Evolutionary conservation across 2,329 filamentous ascomycete species (phyloP).

Genomic region (Ophiostoma montium): DNA sequence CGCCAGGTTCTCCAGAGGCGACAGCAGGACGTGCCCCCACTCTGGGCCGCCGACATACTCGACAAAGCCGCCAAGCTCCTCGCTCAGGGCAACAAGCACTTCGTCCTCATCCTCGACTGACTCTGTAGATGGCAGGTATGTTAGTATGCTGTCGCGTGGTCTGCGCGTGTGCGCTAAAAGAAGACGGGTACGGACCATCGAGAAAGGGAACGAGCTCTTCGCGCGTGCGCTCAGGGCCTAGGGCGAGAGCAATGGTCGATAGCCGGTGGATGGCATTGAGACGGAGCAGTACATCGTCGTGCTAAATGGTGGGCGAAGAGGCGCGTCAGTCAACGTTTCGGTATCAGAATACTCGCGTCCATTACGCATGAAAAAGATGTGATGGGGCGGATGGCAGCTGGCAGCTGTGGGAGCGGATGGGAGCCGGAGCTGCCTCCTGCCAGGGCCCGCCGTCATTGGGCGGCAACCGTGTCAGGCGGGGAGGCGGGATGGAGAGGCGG

Average conservation of each 20-base stretch:
- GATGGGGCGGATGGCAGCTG: not conserved
- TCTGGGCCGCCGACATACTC: slow-evolving; percentile 94
- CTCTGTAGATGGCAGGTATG: slow-evolving; percentile 40
- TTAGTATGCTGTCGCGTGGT: no score
- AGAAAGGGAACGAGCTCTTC: slow-evolving; percentile 98
- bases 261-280: slow-evolving; percentile 97
- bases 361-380: no score
- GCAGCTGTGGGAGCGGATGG: no score
- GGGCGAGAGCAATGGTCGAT: slow-evolving; percentile 91
- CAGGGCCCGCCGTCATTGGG: not conserved
- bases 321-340: slow-evolving; percentile 7
- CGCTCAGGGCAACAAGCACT: slow-evolving; percentile 89
- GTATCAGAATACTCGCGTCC: not conserved
- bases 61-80: slow-evolving; percentile 91
- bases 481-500: not conserved
- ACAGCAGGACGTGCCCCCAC: slow-evolving; percentile 89
- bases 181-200: slow-evolving; percentile 56
- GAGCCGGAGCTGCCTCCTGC: no score
- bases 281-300: slow-evolving; percentile 95
- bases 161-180: no score
- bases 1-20: slow-evolving; percentile 91
- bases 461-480: not conserved
- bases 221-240: slow-evolving; percentile 90
- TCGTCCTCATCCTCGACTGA: slow-evolving; percentile 99
- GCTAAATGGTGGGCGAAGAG: slow-evolving; percentile 38